Evolutionary conservation across 202 grass and related monocot genomes (phyloP), one percentile per base, ranked within the genome.

Genomic region (Cymbopogon flexuosus): DNA sequence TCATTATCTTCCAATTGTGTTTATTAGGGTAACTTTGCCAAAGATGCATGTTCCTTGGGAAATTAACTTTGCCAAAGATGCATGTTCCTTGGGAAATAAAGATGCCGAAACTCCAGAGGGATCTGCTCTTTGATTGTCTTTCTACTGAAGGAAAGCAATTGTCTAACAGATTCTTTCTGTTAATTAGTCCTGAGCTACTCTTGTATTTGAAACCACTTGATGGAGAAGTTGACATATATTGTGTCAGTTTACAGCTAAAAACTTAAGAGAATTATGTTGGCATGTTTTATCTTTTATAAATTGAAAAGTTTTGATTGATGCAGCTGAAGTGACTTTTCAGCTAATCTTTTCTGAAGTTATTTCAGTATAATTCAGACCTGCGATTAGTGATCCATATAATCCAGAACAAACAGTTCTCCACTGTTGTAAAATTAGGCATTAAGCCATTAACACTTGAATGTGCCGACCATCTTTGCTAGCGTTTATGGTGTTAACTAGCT

Each of bases 221-320:
- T 69, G 19, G 27, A 52, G 46, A 57, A 78, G 24, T 39, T 84
- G 73, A 14, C 35, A 70, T 14, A 24, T 70, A 62, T 46, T 78
- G 5, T 47, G 45, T 56, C 6, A 30, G 59, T n/a, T 16, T 68
- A 23, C 22, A 5, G 42, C 14, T 49, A 19, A 22, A 60, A 47
- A 76, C 8, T 16, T 5, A 62, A 52, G 9, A 47, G 15, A 70
- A 51, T 39, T 21, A 71, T 70, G 18, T 70, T 6, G 8, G 47
- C 27, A 14, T 4, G 43, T 72, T 24, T 19, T 35, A 62, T 46
- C 11, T 72, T 81, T 21, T 62, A 47, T 37, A 31, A 80, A 71
- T 61, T 71, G 1, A 37, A 62, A 10, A 62, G 10, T 33, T 14
- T 59, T 42, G 35, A 66, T 13, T 58, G 45, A 29, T 61, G 47